Conservation (phyloP, 2,329 filamentous ascomycete genomes). For the Ascochyta clinopodiicola region DNA sequence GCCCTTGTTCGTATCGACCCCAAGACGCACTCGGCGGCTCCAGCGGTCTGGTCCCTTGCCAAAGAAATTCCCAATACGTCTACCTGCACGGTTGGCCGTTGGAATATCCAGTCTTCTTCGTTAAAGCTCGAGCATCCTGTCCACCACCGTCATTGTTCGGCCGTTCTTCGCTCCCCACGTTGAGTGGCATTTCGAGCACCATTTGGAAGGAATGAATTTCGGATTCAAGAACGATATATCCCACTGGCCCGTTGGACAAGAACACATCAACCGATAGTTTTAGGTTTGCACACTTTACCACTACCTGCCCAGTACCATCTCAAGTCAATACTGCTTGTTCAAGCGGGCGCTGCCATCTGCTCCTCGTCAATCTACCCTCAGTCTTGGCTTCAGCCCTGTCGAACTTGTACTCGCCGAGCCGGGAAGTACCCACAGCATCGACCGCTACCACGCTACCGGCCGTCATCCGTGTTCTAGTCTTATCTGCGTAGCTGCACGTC, state of each 20-base stretch:
- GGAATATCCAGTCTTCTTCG: conserved; percentile 21
- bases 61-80: conserved; percentile 11
- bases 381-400: conserved; percentile 38
- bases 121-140: conserved; percentile 16
- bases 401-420: conserved; percentile 28
- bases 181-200: neutral
- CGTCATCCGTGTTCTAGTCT: conserved; percentile 40
- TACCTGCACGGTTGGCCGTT: conserved; percentile 27
- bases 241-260: conserved; percentile 55
- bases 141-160: conserved; percentile 12
- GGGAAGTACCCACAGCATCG: conserved; percentile 37
- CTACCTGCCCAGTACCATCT: conserved; percentile 3
- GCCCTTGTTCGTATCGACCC: conserved; percentile 20
- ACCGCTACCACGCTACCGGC: conserved; percentile 37
- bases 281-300: neutral
- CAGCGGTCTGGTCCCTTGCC: conserved; percentile 21
- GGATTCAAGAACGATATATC: conserved; percentile 50
- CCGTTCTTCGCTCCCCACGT: conserved; percentile 2
- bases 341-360: conserved; percentile 35
- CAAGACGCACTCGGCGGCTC: conserved; percentile 19
- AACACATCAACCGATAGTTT: conserved; percentile 51
- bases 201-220: conserved; percentile 48
- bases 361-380: conserved; percentile 28
- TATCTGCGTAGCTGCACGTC: conserved; percentile 39
- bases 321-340: conserved; percentile 36